phyloP scores from a whole-genome alignment of 257 asterid genomes.

The Lithospermum erythrorhizon region DNA sequence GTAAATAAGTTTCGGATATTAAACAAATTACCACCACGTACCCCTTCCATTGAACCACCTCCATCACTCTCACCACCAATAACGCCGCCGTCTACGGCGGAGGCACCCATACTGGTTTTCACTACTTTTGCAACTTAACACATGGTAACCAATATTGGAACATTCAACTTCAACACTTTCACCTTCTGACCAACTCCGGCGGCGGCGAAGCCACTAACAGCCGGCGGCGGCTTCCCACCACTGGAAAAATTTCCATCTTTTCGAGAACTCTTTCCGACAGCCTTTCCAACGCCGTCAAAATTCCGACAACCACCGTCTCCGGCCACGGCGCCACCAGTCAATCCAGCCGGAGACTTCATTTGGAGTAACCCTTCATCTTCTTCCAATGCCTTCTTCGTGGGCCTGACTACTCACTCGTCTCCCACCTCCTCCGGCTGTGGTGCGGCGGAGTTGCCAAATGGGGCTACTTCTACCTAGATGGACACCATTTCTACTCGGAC shows the following conservation, averaged over 20 bases:
- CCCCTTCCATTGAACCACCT: constrained; percentile 33
- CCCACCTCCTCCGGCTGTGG: too few species aligned
- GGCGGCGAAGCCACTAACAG: constrained; percentile 1
- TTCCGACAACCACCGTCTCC: constrained; percentile 12
- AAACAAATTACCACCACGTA: constrained; percentile 54
- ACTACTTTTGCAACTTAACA: constrained; percentile 50
- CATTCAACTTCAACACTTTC: constrained; percentile 49
- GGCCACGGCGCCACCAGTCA: too few species aligned
- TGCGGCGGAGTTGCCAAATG: constrained; percentile 78
- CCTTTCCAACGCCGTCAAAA: constrained; percentile 18
- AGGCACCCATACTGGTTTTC: constrained; percentile 23
- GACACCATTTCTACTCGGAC: constrained; percentile 68
- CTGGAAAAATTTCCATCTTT: constrained; percentile 19
- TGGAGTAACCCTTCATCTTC: too few species aligned
- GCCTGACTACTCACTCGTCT: too few species aligned
- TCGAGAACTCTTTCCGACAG: constrained; percentile 23
- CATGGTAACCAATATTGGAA: constrained; percentile 77
- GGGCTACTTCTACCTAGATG: constrained; percentile 81
- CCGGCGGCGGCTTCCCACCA: constrained; percentile 33
- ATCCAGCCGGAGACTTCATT: too few species aligned
- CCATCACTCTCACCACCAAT: background rate
- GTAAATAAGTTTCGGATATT: constrained; percentile 55
- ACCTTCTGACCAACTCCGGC: constrained; percentile 21
- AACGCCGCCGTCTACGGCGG: constrained; percentile 9
- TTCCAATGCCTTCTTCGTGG: too few species aligned